A percentile compares a stretch with the other conserved stretches of the same genome.
Evolutionary conservation across 2,329 filamentous ascomycete genomes (phyloP).

Genomic region (Xylariaceae sp.): DNA sequence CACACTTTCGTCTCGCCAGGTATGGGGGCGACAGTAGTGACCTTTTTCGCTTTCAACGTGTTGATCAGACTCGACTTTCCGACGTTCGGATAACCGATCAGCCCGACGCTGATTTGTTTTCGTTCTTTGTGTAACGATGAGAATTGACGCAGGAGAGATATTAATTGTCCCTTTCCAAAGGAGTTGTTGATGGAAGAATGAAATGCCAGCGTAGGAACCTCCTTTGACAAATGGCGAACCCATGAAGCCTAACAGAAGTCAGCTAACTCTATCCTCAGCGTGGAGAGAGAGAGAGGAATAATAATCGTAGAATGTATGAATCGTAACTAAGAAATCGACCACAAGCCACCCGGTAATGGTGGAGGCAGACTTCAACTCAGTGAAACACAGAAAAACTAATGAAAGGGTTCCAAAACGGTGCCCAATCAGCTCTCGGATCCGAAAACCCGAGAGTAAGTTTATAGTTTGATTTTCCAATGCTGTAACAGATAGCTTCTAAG

Average conservation of each 20-base stretch:
- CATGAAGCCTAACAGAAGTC: constrained; percentile 61
- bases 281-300: neutral
- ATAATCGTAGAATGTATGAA: constrained; percentile 66
- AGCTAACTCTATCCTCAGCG: neutral
- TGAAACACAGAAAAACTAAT: constrained; percentile 71
- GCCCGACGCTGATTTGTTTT: constrained; percentile 90
- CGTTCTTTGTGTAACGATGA: constrained; percentile 81
- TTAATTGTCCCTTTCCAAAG: constrained; percentile 92
- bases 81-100: constrained; percentile 84
- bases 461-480: constrained; percentile 88
- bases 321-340: constrained; percentile 98
- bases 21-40: constrained; percentile 88
- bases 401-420: constrained; percentile 86
- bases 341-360: constrained; percentile 53
- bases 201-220: constrained; percentile 91
- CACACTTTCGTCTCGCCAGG: constrained; percentile 96
- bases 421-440: constrained; percentile 61
- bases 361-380: constrained; percentile 93
- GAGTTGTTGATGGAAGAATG: constrained; percentile 92
- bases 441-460: constrained; percentile 62
- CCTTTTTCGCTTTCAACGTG: constrained; percentile 87
- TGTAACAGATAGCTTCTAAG: constrained; percentile 96
- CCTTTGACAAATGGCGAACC: constrained; percentile 82
- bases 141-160: constrained; percentile 88
- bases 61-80: constrained; percentile 94